Evolutionary conservation across 2,329 filamentous ascomycete genomes (phyloP).

Genomic region (Xylaria sp.): DNA sequence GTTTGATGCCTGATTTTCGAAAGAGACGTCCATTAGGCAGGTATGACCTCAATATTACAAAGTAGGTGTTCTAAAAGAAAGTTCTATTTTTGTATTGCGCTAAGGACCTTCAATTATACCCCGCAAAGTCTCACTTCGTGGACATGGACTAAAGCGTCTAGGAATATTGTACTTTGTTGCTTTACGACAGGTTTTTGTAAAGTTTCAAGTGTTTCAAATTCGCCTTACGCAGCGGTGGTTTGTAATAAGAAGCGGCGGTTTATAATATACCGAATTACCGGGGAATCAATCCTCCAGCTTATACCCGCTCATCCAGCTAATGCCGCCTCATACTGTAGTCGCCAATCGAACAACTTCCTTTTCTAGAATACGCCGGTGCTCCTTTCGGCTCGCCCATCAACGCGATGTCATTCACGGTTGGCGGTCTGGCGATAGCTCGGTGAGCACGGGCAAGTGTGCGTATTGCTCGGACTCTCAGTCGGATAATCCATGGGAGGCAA

Average conservation of each 20-base stretch:
- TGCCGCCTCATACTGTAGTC: constrained; percentile 10
- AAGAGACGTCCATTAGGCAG: background rate
- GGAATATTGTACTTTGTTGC: background rate
- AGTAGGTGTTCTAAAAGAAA: background rate
- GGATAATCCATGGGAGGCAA: background rate
- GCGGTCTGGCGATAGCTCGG: constrained; percentile 1
- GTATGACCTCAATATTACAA: background rate
- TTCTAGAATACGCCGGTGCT: constrained; percentile 24
- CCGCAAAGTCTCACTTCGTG: background rate
- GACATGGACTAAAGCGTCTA: background rate
- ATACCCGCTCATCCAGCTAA: constrained; percentile 4
- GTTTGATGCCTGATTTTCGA: constrained; percentile 3
- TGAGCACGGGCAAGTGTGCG: constrained; percentile 1
- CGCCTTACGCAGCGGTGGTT: background rate
- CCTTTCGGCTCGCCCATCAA: background rate
- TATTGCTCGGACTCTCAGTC: background rate
- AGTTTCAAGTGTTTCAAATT: constrained; percentile 13
- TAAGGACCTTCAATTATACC: background rate
- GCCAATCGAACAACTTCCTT: constrained; percentile 22
- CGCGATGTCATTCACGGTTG: background rate
- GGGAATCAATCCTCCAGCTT: constrained; percentile 1
- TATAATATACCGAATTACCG: constrained; percentile 18
- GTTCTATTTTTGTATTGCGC: background rate
- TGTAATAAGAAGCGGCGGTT: constrained; percentile 6
- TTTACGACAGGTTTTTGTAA: background rate